Evolutionary conservation across 1,284 basidiomycete genomes (phyloP).

Genomic region (Marasmius fiardii): DNA sequence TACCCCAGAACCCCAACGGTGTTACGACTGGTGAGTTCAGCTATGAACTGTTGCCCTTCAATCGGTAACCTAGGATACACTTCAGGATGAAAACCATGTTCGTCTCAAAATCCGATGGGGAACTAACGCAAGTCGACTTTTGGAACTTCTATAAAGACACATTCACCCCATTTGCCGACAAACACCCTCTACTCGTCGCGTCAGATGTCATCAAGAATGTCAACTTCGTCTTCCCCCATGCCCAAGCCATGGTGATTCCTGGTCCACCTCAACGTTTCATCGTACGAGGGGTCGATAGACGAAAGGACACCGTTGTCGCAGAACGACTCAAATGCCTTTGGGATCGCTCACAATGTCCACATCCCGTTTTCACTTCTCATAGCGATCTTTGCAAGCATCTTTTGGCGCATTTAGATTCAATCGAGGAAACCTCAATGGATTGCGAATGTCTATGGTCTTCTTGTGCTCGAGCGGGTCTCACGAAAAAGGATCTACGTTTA

Average conservation of each 20-base stretch:
- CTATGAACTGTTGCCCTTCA: constrained; percentile 1
- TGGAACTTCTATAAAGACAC: constrained; percentile 85
- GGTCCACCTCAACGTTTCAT: constrained; percentile 72
- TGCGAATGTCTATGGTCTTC: constrained; percentile 63
- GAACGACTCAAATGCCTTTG: constrained; percentile 70
- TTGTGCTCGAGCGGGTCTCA: constrained; percentile 46
- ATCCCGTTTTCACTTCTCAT: constrained; percentile 43
- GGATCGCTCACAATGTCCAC: constrained; percentile 55
- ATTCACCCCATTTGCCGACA: constrained; percentile 54
- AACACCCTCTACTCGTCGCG: constrained; percentile 63
- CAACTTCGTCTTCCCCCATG: constrained; percentile 72
- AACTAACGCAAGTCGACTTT: constrained; percentile 86
- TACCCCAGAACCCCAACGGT: constrained; percentile 69
- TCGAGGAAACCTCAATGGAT: constrained; percentile 38
- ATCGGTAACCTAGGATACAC: not conserved
- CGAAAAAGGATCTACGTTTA: constrained; percentile 49
- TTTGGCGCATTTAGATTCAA: constrained; percentile 45
- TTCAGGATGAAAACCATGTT: constrained; percentile 83
- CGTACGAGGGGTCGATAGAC: constrained; percentile 73
- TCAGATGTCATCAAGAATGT: constrained; percentile 89
- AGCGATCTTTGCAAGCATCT: constrained; percentile 69
- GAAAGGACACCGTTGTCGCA: constrained; percentile 49
- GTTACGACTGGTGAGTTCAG: constrained; percentile 66
- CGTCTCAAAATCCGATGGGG: constrained; percentile 61
- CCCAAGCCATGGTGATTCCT: constrained; percentile 79